These are phyloP conservation scores for Candida pini DNA, from an alignment of 805 yeast genomes.

Conservation along the genomic window DNA sequence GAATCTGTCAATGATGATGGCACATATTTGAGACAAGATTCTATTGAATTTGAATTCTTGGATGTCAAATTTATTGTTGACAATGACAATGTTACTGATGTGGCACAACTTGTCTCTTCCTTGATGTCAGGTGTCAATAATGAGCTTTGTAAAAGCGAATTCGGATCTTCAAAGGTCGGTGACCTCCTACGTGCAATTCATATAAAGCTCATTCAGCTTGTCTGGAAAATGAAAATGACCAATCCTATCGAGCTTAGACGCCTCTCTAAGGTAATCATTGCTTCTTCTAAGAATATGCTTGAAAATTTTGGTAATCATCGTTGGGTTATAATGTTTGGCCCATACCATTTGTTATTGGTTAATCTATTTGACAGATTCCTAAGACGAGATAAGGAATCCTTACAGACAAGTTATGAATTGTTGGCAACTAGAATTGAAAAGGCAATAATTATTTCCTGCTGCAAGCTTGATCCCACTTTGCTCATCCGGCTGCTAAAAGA, in stretches of 20 bases:
- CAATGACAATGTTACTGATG: conserved; percentile 5
- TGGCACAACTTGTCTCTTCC: conserved; percentile 8
- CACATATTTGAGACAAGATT: conserved; percentile 9
- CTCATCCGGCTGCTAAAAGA: too few relatives aligned
- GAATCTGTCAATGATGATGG: conserved; percentile 15
- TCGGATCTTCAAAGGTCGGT: too few relatives aligned
- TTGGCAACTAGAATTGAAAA: conserved; percentile 5
- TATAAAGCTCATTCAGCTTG: conserved; percentile 20
- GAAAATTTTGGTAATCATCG: conserved; percentile 7
- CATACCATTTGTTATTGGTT: conserved; percentile 19
- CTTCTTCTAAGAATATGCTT: conserved; percentile 6
- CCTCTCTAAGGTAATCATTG: conserved; percentile 13
- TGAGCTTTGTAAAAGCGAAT: too few relatives aligned
- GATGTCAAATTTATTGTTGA: conserved; percentile 11
- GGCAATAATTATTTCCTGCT: conserved; percentile 11
- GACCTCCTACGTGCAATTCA: too few relatives aligned
- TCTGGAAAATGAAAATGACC: conserved; percentile 16
- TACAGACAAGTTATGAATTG: conserved; percentile 3
- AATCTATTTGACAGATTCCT: conserved; percentile 14
- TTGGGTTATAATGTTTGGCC: conserved; percentile 12
- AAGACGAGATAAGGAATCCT: conserved; percentile 3
- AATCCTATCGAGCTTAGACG: conserved; percentile 7
- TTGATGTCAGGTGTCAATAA: too few relatives aligned
- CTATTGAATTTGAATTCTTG: conserved; percentile 13
- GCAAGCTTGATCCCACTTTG: too few relatives aligned